Evolutionary conservation across 2,329 filamentous ascomycete species (phyloP).

Genomic region (Akanthomyces muscarius): DNA sequence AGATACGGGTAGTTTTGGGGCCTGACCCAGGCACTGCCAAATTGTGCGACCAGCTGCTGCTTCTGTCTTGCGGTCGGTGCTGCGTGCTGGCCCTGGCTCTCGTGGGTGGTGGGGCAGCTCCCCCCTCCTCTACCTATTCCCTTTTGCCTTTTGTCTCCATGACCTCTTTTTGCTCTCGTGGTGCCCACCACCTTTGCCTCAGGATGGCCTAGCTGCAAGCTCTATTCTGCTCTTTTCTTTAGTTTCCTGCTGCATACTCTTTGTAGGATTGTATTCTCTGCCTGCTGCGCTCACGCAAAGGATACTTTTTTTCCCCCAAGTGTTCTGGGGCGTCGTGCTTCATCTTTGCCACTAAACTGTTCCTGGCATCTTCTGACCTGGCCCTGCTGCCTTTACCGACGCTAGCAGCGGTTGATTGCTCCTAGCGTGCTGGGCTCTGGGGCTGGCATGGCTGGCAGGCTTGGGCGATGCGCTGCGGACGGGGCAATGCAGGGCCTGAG

Average conservation of each 20-base stretch:
- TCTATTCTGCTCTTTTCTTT: background rate
- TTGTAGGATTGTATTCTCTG: background rate
- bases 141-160: background rate
- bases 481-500: no score
- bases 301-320: background rate
- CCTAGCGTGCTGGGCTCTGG: background rate
- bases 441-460: background rate
- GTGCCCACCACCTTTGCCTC: background rate
- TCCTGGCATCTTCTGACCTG: background rate
- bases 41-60: no score
- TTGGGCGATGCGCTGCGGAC: background rate
- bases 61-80: background rate
- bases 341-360: background rate
- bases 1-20: no score
- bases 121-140: background rate
- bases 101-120: background rate
- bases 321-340: background rate
- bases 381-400: conserved; percentile 6
- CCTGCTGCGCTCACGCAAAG: background rate
- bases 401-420: conserved; percentile 11
- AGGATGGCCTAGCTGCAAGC: background rate
- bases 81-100: background rate
- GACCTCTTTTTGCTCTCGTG: background rate
- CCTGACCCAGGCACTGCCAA: no score
- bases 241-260: no score